Evolutionary conservation across 2,329 filamentous ascomycete genomes (phyloP), one percentile per base, ranked within the genome.

Genomic region (Aspergillus persii): DNA sequence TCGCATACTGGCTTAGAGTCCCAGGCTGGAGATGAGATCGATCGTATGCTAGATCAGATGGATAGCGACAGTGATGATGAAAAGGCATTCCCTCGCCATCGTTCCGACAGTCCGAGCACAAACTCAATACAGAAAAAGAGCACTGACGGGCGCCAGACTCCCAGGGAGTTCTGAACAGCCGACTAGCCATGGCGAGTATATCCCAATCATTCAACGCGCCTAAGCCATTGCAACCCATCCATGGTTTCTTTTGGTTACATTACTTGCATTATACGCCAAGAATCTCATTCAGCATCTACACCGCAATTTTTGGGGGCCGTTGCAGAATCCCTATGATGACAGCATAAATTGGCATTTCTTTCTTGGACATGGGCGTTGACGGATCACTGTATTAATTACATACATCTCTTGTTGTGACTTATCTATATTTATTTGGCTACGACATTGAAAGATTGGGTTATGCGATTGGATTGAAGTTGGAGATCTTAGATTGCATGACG

Each of bases 41-140:
- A 77, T 55, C 73, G 74, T n/a, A 68, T 77, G 30, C 59, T 77
- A 23, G 74, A 77, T 57, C 74, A 76, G 58, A 77, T 77, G 74
- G 71, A 72, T 58, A 76, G 71, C 54, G 71, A 75, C 36, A 75
- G 72, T 46, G 74, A 77, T 15, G 70, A 73, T 53, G 73, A 75
- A 3, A 58, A 36, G 8, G 55, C 53, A 15, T 56, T 53, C 48
- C 39, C 49, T n/a, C 54, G 46, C n/a, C 44, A 11, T 9, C 57
- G 27, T 12, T 58, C 56, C 5, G 50, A 49, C 47, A 30, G 31
- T 12, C 31, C 50, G 8, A 52, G 54, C 31, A 39, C 23, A 41
- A 15, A 36, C 23, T 53, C 52, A 2, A 52, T 30, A 8, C 36
- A 39, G 47, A 31, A 12, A 29, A 53, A 31, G 8, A 56, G 46